Percentiles rank a stretch among this genome's conserved stretches.
These are phyloP conservation scores for Schizochytrium sp. DNA, from an alignment of 108 stramenopile species.

Conservation along the genomic window DNA sequence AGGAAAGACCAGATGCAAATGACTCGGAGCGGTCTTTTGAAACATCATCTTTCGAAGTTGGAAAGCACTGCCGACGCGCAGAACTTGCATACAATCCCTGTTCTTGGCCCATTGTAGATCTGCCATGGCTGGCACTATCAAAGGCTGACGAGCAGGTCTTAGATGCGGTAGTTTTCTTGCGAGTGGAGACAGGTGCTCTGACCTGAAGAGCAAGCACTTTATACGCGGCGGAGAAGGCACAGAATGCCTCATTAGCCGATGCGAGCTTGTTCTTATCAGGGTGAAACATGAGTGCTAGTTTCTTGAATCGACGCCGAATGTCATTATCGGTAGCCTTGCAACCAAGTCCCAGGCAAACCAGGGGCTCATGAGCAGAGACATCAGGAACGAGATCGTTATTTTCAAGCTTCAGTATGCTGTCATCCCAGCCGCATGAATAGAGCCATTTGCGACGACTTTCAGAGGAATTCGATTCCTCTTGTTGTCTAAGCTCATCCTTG, in stretches of 20 bases:
- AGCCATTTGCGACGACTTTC: background rate
- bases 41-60: background rate
- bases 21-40: slow-evolving; percentile 18
- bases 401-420: background rate
- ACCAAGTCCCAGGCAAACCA: background rate
- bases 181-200: background rate
- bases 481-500: background rate
- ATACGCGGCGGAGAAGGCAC: slow-evolving; percentile 28
- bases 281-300: slow-evolving; percentile 49
- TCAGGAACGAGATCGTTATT: background rate
- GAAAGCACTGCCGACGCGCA: slow-evolving; percentile 2
- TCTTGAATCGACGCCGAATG: slow-evolving; percentile 11
- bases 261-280: slow-evolving; percentile 25
- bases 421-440: slow-evolving; percentile 9
- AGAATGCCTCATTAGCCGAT: slow-evolving; percentile 13
- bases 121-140: no score
- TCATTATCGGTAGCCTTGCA: background rate
- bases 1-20: slow-evolving; percentile 15
- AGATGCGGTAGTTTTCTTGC: no score
- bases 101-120: background rate
- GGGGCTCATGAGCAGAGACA: background rate
- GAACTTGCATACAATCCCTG: background rate
- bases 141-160: no score
- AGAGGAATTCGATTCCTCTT: background rate
- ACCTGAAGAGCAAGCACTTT: background rate